Base-by-base conservation (phyloP, 768 basidiomycete species). In the Trametes meyenii region DNA sequence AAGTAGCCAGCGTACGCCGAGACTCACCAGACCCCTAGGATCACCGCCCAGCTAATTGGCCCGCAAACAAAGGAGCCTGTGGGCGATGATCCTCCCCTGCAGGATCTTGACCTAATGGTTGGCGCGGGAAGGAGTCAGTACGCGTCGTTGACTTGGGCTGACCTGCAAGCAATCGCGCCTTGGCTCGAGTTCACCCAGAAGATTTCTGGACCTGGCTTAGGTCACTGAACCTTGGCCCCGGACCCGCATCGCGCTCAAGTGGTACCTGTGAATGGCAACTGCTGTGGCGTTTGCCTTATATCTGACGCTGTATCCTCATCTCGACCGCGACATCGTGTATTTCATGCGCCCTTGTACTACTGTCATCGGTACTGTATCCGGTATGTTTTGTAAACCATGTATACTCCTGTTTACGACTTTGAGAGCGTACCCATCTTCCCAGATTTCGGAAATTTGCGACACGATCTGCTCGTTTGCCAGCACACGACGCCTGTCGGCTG, bases 121-220 rank as follows among this genome's bases (percentile, higher is more conserved):
- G 82, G 79, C 16, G 69, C 78, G 3, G 79, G 83, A 50, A 76
- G 84, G 43, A 77, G 76, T 17, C 88, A 86, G 50, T 92, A 86
- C 70, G 84, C 83, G 7, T 90, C 89, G 12, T 85, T 93, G 61
- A 81, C 80, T 0, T 88, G 85, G 85, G 75, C 76, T 19, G 92
- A 93, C 70, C 74, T 94, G 40, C 79, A 79, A 70, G 80, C 84
- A 35, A 83, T 92, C 59, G 88, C 91, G 40, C 92, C 90, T 3
- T 93, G 92, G 92, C 82, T 93, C 77, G 81, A 86, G 57, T 79
- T 90, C 58, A 81, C 85, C 33, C 85, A 79, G 68, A 82, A 78
- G 68, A 86, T 92, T 62, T 79, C 85, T 59, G 92, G 91, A 1
- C 80, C 83, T 51, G 89, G 90, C n/a, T 76, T 93, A 42, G 90